A percentile compares a stretch with the other conserved stretches of the same genome.
These are phyloP conservation scores for Pseudogymnoascus sp. DNA, from an alignment of 2,329 filamentous ascomycete species.

Conservation along the genomic window DNA sequence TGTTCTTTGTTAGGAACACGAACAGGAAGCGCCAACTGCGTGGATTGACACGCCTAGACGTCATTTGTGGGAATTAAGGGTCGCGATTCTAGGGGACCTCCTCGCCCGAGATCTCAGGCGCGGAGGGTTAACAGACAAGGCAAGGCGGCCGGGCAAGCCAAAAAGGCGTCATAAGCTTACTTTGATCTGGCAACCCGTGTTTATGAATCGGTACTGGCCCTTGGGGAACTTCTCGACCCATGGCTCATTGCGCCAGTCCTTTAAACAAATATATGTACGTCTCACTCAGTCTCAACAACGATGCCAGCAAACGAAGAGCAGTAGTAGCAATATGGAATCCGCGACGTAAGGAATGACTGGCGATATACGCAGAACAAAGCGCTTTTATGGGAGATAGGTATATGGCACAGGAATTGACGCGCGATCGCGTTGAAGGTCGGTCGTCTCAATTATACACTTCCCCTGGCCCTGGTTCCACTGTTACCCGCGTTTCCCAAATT, in stretches of 20 bases:
- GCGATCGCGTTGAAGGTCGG: background rate
- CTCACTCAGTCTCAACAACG: conserved; percentile 6
- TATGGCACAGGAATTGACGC: background rate
- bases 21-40: background rate
- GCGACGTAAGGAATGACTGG: background rate
- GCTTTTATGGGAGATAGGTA: background rate
- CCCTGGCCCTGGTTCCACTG: conserved; percentile 8
- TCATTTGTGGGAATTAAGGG: conserved; percentile 8
- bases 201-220: conserved; percentile 7
- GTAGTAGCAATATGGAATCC: background rate
- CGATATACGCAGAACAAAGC: background rate
- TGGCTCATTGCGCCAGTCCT: conserved; percentile 1
- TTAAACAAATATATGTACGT: conserved; percentile 4
- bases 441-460: conserved; percentile 3
- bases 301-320: conserved; percentile 3
- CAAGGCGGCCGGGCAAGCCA: background rate
- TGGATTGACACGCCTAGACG: conserved; percentile 4
- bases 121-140: background rate
- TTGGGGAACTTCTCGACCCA: conserved; percentile 3
- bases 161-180: background rate
- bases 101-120: conserved; percentile 1
- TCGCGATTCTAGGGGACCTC: conserved; percentile 7
- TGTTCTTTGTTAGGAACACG: background rate
- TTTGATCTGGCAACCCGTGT: conserved; percentile 3
- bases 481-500: conserved; percentile 8